Percentiles rank a stretch among this genome's conserved stretches.
phyloP scores from a whole-genome alignment of 2,329 filamentous ascomycete genomes.

The Botryosphaeria dothidea region DNA sequence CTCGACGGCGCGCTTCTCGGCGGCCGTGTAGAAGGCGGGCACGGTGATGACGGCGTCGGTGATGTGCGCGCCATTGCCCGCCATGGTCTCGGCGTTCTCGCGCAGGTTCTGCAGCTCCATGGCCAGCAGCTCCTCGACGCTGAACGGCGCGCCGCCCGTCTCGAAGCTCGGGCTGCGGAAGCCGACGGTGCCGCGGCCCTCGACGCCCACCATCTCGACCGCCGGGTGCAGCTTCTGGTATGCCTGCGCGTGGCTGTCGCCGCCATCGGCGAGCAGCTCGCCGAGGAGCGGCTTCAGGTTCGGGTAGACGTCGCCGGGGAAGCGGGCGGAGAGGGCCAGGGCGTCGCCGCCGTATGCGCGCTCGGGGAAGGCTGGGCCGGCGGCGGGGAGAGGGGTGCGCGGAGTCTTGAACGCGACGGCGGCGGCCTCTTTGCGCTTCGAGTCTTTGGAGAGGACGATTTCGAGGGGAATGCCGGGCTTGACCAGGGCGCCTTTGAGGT shows the following conservation, averaged over 20 bases:
- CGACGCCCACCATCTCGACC: constrained; percentile 63
- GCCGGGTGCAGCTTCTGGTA: constrained; percentile 79
- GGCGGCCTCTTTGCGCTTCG: constrained; percentile 89
- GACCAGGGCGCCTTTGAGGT: constrained; percentile 93
- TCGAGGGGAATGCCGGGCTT: constrained; percentile 97
- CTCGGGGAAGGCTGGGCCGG: constrained; percentile 76
- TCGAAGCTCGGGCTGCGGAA: constrained; percentile 79
- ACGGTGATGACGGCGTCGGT: constrained; percentile 86
- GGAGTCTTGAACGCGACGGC: constrained; percentile 88
- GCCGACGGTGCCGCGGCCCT: constrained; percentile 67
- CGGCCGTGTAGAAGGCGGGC: constrained; percentile 83
- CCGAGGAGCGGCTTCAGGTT: constrained; percentile 93
- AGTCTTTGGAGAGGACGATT: constrained; percentile 97
- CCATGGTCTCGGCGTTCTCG: constrained; percentile 81
- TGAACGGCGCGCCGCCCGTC: constrained; percentile 58
- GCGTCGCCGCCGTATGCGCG: constrained; percentile 91
- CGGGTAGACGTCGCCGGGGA: constrained; percentile 90
- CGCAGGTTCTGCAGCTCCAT: constrained; percentile 95
- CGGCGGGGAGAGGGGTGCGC: constrained; percentile 47
- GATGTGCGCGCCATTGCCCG: constrained; percentile 72
- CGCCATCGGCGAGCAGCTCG: constrained; percentile 57
- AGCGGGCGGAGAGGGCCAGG: constrained; percentile 80
- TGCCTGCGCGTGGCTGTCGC: constrained; percentile 53
- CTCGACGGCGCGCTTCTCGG: constrained; percentile 85
- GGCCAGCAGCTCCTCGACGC: constrained; percentile 89